Conservation (phyloP, 1,284 basidiomycete genomes). For the Apiotrichum gamsii region DNA sequence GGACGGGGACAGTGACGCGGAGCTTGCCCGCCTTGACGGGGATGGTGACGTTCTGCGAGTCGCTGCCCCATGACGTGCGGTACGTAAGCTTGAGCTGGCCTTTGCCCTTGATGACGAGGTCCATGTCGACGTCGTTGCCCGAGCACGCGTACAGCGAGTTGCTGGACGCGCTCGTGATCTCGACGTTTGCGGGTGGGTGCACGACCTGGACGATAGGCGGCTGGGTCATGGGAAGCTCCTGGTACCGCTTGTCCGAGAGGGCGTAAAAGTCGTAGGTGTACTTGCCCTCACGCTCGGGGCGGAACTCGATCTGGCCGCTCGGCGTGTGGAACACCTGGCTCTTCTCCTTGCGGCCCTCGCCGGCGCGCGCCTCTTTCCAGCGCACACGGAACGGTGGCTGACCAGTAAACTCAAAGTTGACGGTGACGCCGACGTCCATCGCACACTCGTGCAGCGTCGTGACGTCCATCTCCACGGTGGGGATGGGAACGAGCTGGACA, state of each 20-base stretch:
- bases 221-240: conserved; percentile 61
- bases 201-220: conserved; percentile 75
- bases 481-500: conserved; percentile 66
- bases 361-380: conserved; percentile 68
- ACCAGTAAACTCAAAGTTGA: conserved; percentile 78
- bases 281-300: conserved; percentile 74
- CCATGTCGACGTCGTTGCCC: conserved; percentile 64
- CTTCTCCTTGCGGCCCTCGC: conserved; percentile 56
- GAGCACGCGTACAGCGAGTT: conserved; percentile 58
- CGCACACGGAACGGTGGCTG: conserved; percentile 81
- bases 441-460: conserved; percentile 89
- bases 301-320: conserved; percentile 75
- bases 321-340: conserved; percentile 58
- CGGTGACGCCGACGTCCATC: conserved; percentile 86
- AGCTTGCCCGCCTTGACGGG: conserved; percentile 57
- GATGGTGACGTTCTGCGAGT: conserved; percentile 54
- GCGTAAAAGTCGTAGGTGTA: conserved; percentile 74
- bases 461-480: conserved; percentile 78
- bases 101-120: conserved; percentile 76
- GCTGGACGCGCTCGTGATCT: conserved; percentile 53
- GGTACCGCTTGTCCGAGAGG: conserved; percentile 80
- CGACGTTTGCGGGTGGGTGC: conserved; percentile 76
- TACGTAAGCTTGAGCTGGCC: conserved; percentile 79
- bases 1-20: conserved; percentile 31
- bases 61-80: conserved; percentile 59